Evolutionary conservation across 352 stramenopile species (phyloP), one percentile per base, ranked within the genome.

Genomic region (Phytophthora palmivora): DNA sequence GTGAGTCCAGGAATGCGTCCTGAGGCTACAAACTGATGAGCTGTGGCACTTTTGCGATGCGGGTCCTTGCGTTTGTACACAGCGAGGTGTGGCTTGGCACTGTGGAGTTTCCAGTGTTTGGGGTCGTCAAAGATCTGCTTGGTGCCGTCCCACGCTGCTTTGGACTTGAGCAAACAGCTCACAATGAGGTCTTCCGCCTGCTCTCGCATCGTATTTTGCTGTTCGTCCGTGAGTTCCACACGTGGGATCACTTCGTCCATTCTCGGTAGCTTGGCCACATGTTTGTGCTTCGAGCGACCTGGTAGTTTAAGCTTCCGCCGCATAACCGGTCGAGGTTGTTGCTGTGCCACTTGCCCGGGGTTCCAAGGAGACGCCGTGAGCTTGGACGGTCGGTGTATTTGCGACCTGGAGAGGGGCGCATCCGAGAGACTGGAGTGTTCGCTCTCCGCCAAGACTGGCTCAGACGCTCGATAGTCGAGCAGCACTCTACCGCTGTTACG

Each of bases 21-120:
- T 6, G 81, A 78, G 16, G 79, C 69, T 6, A 89, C 65, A 42
- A 92, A 92, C 46, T 72, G 58, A 1, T 75, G 70, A 4, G 57
- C 62, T 12, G 61, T 76, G 9, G 56, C 54, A 44, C 55, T 67
- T 3, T 32, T 16, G 1, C 50, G 26, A 1, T 67, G 38, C 36
- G 67, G 48, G 18, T 74, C 74, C 21, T 63, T 69, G 8, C 71
- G 57, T n/a, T 73, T 72, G 66, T 87, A 89, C 24, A 89, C 53
- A 0, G 76, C 69, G 18, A 89, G 49, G 34, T 87, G 68, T 0
- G 79, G 76, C 49, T 84, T 86, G 24, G 71, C 65, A 22, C 67
- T 72, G 57, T 87, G 79, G n/a, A 89, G 67, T 42, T 89, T 89
- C 79, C 79, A 89, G 33, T 78, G 64, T 64, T 83, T 81, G 3